These are phyloP conservation scores for Xylaria sp. DNA, from an alignment of 2,329 filamentous ascomycete species.

Conservation along the genomic window DNA sequence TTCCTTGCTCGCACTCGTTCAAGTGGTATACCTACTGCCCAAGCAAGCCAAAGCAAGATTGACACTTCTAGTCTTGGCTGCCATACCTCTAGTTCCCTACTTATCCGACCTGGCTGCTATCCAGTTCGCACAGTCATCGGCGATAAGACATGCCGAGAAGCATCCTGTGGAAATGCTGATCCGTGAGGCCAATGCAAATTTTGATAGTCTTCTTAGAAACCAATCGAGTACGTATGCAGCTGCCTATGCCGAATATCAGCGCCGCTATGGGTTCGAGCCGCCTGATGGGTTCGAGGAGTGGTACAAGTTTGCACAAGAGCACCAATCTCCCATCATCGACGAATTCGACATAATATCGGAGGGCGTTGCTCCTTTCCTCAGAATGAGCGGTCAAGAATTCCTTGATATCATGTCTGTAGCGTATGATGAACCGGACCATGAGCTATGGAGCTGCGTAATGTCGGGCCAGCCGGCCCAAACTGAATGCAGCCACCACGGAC, in stretches of 20 bases:
- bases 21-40: slow-evolving; percentile 42
- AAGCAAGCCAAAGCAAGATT: slow-evolving; percentile 37
- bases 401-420: slow-evolving; percentile 37
- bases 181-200: slow-evolving; percentile 37
- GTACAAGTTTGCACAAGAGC: slow-evolving; percentile 48
- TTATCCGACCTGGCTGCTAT: slow-evolving; percentile 39
- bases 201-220: slow-evolving; percentile 40
- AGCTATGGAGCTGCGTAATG: slow-evolving; percentile 48
- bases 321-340: slow-evolving; percentile 55
- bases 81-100: slow-evolving; percentile 42
- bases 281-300: slow-evolving; percentile 54
- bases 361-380: slow-evolving; percentile 48
- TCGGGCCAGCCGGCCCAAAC: slow-evolving; percentile 36
- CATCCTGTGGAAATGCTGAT: slow-evolving; percentile 48
- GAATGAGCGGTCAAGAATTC: slow-evolving; percentile 45
- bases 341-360: slow-evolving; percentile 54
- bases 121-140: slow-evolving; percentile 16
- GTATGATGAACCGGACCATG: slow-evolving; percentile 34
- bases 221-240: slow-evolving; percentile 48
- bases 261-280: slow-evolving; percentile 50
- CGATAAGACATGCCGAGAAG: slow-evolving; percentile 13
- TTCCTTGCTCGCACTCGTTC: slow-evolving; percentile 42
- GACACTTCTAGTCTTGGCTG: slow-evolving; percentile 41
- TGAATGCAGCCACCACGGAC: slow-evolving; percentile 43
- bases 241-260: slow-evolving; percentile 49